A percentile compares a stretch with the other conserved stretches of the same genome.
Evolutionary conservation across 768 basidiomycete species (phyloP).

Genomic region (Russula emetica): DNA sequence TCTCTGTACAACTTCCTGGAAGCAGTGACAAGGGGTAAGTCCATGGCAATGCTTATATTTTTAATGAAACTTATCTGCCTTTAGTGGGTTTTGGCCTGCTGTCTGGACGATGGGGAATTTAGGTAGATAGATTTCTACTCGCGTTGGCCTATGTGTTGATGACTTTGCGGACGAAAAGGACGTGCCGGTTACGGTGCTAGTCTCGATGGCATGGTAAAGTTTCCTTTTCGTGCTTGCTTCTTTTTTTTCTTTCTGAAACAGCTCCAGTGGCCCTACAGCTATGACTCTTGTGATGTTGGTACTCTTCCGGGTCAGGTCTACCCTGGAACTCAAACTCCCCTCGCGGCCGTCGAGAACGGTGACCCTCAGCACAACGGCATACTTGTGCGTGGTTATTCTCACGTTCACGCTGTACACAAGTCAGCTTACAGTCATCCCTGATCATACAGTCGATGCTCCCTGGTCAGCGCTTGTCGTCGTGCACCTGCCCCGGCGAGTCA

Average conservation of each 20-base stretch:
- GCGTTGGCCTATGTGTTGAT: slow-evolving; percentile 4
- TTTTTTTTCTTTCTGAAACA: slow-evolving; percentile 18
- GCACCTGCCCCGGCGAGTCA: slow-evolving; percentile 80
- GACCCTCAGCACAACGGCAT: slow-evolving; percentile 41
- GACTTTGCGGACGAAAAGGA: slow-evolving; percentile 37
- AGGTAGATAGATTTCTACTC: slow-evolving; percentile 37
- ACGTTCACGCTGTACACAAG: slow-evolving; percentile 33
- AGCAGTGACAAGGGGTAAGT: slow-evolving; percentile 15
- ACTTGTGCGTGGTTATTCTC: slow-evolving; percentile 55
- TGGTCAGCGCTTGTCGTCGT: slow-evolving; percentile 80
- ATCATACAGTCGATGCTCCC: slow-evolving; percentile 55
- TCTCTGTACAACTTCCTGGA: slow-evolving; percentile 26
- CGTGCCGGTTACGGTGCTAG: slow-evolving; percentile 85
- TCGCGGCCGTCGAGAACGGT: slow-evolving; percentile 57
- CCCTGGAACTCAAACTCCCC: slow-evolving; percentile 63
- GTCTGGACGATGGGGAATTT: slow-evolving; percentile 67
- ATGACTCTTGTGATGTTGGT: slow-evolving; percentile 73
- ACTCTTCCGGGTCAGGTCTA: slow-evolving; percentile 62
- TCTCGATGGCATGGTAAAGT: slow-evolving; percentile 72
- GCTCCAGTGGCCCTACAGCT: slow-evolving; percentile 73
- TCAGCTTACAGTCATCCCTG: not conserved
- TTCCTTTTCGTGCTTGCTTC: slow-evolving; percentile 2
- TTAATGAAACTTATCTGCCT: slow-evolving; percentile 28
- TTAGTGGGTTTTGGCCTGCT: slow-evolving; percentile 48
- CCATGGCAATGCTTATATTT: not conserved